Evolutionary conservation across 768 basidiomycete genomes (phyloP).

Genomic region (Leccinum aurantiacum): DNA sequence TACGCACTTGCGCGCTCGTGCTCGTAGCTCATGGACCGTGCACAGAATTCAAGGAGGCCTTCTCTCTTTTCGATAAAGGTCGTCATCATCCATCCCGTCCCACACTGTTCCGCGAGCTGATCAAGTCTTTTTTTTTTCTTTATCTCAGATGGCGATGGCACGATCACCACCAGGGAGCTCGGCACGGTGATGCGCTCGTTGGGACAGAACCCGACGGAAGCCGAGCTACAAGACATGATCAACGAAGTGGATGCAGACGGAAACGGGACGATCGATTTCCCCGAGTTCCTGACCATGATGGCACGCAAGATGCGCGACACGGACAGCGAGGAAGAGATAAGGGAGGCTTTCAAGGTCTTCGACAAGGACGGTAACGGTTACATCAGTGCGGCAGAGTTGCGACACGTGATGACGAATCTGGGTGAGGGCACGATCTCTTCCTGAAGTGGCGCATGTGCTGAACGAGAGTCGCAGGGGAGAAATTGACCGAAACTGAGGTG

Average conservation of each 20-base stretch:
- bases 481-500: constrained; percentile 82
- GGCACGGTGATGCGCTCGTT: constrained; percentile 93
- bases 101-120: neutral
- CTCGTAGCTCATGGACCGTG: constrained; percentile 4
- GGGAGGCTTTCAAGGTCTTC: constrained; percentile 95
- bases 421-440: constrained; percentile 46
- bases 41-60: constrained; percentile 97
- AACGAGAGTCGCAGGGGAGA: constrained; percentile 59
- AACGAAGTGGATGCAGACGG: constrained; percentile 91
- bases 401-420: constrained; percentile 89
- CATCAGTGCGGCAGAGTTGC: constrained; percentile 83
- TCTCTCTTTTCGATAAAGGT: constrained; percentile 98
- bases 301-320: constrained; percentile 89
- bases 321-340: constrained; percentile 92
- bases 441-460: neutral
- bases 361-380: constrained; percentile 95
- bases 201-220: constrained; percentile 91
- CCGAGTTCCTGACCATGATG: constrained; percentile 84
- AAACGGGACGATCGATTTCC: constrained; percentile 85
- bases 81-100: neutral
- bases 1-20: neutral
- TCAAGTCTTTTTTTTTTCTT: too few species aligned
- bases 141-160: constrained; percentile 80
- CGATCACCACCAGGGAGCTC: constrained; percentile 87
- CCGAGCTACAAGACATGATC: constrained; percentile 93